phyloP scores from a whole-genome alignment of 2,329 filamentous ascomycete genomes.

The Drechslerella dactyloides region DNA sequence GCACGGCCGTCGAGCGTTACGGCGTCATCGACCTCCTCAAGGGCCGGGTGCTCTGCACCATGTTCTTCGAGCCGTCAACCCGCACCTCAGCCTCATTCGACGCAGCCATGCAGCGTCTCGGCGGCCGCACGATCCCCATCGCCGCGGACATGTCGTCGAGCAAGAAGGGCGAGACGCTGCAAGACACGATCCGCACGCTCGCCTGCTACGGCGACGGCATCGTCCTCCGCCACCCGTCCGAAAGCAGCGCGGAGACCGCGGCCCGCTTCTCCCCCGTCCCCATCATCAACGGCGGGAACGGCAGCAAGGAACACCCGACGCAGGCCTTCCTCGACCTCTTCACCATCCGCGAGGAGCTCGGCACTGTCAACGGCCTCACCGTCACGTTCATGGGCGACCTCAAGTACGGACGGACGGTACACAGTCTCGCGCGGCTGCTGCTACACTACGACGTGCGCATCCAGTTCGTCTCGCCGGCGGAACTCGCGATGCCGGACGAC shows the following conservation, averaged over 20 bases:
- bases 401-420: slow-evolving; percentile 89
- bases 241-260: slow-evolving; percentile 78
- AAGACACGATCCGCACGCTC: slow-evolving; percentile 91
- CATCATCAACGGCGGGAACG: slow-evolving; percentile 94
- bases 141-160: slow-evolving; percentile 84
- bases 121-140: slow-evolving; percentile 82
- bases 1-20: slow-evolving; percentile 87
- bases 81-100: slow-evolving; percentile 95
- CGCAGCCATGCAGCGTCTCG: slow-evolving; percentile 96
- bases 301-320: slow-evolving; percentile 92
- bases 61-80: slow-evolving; percentile 98
- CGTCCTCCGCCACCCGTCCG: slow-evolving; percentile 90
- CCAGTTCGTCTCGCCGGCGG: slow-evolving; percentile 84
- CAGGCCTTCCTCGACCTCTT: slow-evolving; percentile 98
- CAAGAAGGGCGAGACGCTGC: slow-evolving; percentile 90
- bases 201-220: slow-evolving; percentile 94
- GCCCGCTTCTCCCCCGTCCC: slow-evolving; percentile 87
- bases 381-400: slow-evolving; percentile 97
- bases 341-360: slow-evolving; percentile 96
- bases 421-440: slow-evolving; percentile 91
- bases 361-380: slow-evolving; percentile 90
- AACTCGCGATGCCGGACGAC: slow-evolving; percentile 75
- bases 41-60: slow-evolving; percentile 82
- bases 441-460: slow-evolving; percentile 94
- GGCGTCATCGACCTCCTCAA: slow-evolving; percentile 86